Evolutionary conservation across 2,329 filamentous ascomycete species (phyloP).

Genomic region (Epichloe aotearoae): DNA sequence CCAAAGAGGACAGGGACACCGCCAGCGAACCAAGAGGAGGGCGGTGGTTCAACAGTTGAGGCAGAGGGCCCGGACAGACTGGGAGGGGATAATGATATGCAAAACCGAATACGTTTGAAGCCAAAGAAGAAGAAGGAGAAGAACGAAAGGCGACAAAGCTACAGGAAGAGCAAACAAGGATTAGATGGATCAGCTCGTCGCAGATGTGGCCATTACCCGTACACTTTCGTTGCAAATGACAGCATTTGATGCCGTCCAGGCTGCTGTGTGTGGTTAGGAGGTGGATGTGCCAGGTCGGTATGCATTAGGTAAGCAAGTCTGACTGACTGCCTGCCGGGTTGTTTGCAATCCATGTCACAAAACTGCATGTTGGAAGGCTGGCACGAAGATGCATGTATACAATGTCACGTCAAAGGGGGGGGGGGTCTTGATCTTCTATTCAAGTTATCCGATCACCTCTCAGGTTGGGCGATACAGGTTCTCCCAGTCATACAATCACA

Average conservation of each 20-base stretch:
- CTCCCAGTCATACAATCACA: too few species aligned
- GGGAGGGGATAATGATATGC: neutral
- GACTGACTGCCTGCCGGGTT: neutral
- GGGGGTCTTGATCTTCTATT: too few species aligned
- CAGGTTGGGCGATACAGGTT: too few species aligned
- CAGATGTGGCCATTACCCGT: neutral
- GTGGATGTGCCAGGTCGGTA: slow-evolving; percentile 10
- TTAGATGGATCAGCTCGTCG: neutral
- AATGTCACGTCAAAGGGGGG: too few species aligned
- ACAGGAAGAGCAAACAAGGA: neutral
- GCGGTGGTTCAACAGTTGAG: neutral
- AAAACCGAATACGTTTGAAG: neutral
- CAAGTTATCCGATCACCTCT: too few species aligned
- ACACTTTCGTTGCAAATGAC: slow-evolving; percentile 18
- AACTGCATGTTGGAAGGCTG: too few species aligned
- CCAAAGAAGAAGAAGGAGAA: neutral
- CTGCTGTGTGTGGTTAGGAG: slow-evolving; percentile 15
- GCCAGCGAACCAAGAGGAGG: slow-evolving; percentile 1
- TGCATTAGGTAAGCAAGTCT: slow-evolving; percentile 13
- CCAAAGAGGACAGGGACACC: slow-evolving; percentile 1
- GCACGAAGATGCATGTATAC: too few species aligned
- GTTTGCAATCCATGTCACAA: neutral
- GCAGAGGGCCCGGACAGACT: neutral
- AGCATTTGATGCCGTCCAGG: slow-evolving; percentile 13
- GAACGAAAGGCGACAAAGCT: neutral